phyloP scores from a whole-genome alignment of 129 eudicot species.

The Saposhnikovia divaricata region DNA sequence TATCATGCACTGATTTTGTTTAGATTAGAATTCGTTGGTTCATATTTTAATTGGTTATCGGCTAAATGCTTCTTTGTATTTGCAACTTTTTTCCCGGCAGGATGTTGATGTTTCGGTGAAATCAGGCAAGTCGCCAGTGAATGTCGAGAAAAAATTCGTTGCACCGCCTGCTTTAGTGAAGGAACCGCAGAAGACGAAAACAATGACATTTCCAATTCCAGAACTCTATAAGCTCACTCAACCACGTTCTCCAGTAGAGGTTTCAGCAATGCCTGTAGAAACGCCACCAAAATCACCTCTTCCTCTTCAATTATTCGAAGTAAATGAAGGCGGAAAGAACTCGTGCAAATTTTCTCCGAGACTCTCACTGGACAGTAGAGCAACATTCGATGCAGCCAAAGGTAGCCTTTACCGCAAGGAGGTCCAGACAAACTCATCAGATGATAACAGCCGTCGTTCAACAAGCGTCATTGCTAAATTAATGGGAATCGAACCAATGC shows the following conservation, averaged over 20 bases:
- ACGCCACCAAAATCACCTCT: slow-evolving; percentile 47
- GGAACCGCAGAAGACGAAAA: slow-evolving; percentile 19
- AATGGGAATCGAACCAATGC: slow-evolving; percentile 75
- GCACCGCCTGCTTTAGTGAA: slow-evolving; percentile 27
- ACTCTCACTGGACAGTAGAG: slow-evolving; percentile 70
- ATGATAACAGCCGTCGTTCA: slow-evolving; percentile 38
- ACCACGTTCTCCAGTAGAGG: slow-evolving; percentile 9
- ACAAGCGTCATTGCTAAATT: slow-evolving; percentile 74
- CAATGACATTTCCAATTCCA: slow-evolving; percentile 26
- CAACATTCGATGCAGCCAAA: slow-evolving; percentile 48
- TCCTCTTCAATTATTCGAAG: slow-evolving; percentile 42
- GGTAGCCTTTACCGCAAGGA: slow-evolving; percentile 57
- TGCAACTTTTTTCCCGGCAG: slow-evolving; percentile 18
- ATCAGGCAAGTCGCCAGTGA: background rate
- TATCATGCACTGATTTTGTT: no score
- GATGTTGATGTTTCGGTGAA: slow-evolving; percentile 21
- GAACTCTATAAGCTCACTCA: slow-evolving; percentile 21
- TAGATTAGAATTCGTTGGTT: no score
- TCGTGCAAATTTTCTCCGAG: slow-evolving; percentile 75
- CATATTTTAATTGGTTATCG: background rate
- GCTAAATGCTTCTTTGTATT: background rate
- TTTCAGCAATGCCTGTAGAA: background rate
- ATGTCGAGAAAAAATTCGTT: slow-evolving; percentile 15
- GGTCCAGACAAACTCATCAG: slow-evolving; percentile 22
- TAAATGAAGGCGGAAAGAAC: slow-evolving; percentile 43